Base-by-base conservation (phyloP, 768 basidiomycete species). In the Trametes meyenii region DNA sequence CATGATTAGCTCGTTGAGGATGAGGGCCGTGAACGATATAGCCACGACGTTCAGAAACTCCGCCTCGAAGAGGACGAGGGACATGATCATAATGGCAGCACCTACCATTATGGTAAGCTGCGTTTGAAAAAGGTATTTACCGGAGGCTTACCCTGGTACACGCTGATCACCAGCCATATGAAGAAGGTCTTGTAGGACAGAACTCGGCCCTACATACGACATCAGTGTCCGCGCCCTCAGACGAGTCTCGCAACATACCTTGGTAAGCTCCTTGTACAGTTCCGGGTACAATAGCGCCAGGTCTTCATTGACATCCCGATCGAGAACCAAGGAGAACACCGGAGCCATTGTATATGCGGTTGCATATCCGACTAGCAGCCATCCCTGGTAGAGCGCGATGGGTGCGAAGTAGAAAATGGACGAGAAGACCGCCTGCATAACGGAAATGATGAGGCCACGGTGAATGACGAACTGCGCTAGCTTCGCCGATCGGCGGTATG, bases 381-480 rank as follows among this genome's bases (percentile, higher is more conserved):
- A 99, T 0, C 96, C 96, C 69, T 98, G 97, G 74, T 98, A 99
- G 58, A 99, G 75, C 1, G 96, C 96, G 66, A 99, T 98, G 2
- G 97, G 96, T 16, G 92, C 93, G 76, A 94, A 94, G 73, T 92
- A 93, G 73, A 94, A 94, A 40, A 95, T 95, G 2, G 92, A 87
- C 8, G 91, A 93, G 71, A 96, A 98, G 7, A 96, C 94, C 16
- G 96, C 95, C 75, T 99, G 97, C 84, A 99, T 98, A 68, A 98
- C 85, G 10, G 94, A 95, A 60, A 98, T 97, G 74, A 98, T 97
- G 48, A 99, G 78, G 16, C 96, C 96, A 62, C 96, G 89, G 71
- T 98, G 97, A 66, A 98, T 98, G 66, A 99, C 96, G 69, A 99
- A 99, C 74, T 98, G 97, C 0, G 96, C 94, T 26, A 99, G 83